Conservation (phyloP, 2,329 filamentous ascomycete genomes). For the Aspergillus niger region DNA sequence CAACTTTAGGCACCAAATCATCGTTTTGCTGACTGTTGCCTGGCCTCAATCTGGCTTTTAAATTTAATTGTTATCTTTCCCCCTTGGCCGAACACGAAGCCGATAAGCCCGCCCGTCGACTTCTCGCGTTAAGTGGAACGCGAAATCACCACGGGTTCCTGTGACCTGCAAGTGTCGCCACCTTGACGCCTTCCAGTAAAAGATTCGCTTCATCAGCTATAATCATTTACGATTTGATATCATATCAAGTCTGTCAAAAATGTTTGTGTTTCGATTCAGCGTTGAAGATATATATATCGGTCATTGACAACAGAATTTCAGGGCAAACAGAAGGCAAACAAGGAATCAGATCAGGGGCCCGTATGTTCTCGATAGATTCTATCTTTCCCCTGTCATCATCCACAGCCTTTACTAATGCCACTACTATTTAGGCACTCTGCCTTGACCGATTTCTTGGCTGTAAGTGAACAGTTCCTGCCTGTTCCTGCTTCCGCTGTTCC, state of each 20-base stretch:
- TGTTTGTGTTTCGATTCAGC: constrained; percentile 15
- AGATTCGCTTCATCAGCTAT: not conserved
- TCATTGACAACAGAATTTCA: constrained; percentile 17
- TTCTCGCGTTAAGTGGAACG: constrained; percentile 45
- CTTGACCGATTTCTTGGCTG: constrained; percentile 67
- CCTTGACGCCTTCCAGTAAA: not conserved
- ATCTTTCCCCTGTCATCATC: not conserved
- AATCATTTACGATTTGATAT: not conserved
- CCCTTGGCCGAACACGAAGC: constrained; percentile 13
- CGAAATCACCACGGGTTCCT: constrained; percentile 41
- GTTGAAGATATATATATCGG: not conserved
- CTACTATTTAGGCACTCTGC: constrained; percentile 58
- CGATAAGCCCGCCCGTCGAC: constrained; percentile 17
- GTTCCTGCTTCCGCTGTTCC: not conserved
- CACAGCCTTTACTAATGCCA: constrained; percentile 19
- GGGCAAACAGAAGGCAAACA: constrained; percentile 33
- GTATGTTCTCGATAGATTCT: constrained; percentile 35
- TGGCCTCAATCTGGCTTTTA: not conserved
- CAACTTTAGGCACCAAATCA: constrained; percentile 11
- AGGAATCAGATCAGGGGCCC: constrained; percentile 48
- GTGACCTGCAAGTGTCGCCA: constrained; percentile 25
- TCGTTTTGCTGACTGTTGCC: constrained; percentile 6
- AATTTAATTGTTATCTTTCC: not conserved
- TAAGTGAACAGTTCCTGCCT: constrained; percentile 37
- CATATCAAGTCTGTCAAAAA: constrained; percentile 2